Evolutionary conservation across 371 early-diverging fungal genomes (phyloP).

Genomic region (Rhizopus delemar): DNA sequence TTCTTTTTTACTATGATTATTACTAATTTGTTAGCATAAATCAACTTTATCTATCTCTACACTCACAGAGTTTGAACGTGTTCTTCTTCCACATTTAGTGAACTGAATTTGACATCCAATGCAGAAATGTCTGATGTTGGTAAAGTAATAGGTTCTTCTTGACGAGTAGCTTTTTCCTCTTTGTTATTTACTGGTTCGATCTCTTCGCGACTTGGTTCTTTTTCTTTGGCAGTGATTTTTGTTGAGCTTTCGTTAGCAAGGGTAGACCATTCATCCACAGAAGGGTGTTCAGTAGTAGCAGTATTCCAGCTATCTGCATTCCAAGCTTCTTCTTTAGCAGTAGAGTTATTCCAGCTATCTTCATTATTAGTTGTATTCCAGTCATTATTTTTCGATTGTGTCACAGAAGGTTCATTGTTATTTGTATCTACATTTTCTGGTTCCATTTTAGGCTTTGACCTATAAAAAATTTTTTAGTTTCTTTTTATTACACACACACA

Average conservation of each 20-base stretch:
- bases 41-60: too few species aligned
- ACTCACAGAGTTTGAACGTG: slow-evolving; percentile 25
- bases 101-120: slow-evolving; percentile 78
- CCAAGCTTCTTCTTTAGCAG: slow-evolving; percentile 13
- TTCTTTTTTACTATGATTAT: slow-evolving; percentile 11
- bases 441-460: slow-evolving; percentile 47
- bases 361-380: slow-evolving; percentile 11
- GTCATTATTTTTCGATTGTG: slow-evolving; percentile 18
- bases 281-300: slow-evolving; percentile 17
- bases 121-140: slow-evolving; percentile 67
- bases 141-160: slow-evolving; percentile 87
- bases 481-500: neutral
- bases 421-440: slow-evolving; percentile 28
- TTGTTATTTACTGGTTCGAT: neutral
- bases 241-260: slow-evolving; percentile 12
- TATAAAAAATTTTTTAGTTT: slow-evolving; percentile 9
- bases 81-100: slow-evolving; percentile 59
- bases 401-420: slow-evolving; percentile 6
- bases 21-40: too few species aligned
- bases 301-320: slow-evolving; percentile 31
- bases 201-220: slow-evolving; percentile 6
- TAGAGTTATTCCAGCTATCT: slow-evolving; percentile 19
- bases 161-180: slow-evolving; percentile 43
- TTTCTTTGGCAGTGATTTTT: neutral
- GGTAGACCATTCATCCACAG: slow-evolving; percentile 29